These are phyloP conservation scores for Neckera pumila DNA, from an alignment of 225 moss, liverwort and hornwort species.

Conservation along the genomic window DNA sequence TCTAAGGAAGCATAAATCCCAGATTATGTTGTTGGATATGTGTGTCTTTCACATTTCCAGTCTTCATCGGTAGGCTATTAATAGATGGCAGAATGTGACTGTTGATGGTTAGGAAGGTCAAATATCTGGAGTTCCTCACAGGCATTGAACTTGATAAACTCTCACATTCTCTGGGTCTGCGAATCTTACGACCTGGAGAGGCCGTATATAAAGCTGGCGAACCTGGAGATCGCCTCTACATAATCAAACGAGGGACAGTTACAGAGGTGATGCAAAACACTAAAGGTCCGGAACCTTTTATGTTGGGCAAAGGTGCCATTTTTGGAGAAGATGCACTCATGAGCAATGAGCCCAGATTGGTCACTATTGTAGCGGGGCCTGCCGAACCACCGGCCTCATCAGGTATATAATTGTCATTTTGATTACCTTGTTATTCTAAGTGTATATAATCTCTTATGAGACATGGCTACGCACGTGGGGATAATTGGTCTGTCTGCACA, in stretches of 20 bases:
- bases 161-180: slow-evolving; percentile 69
- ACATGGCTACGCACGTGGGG: not conserved
- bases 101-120: slow-evolving; percentile 58
- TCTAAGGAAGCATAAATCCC: not conserved
- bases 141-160: slow-evolving; percentile 54
- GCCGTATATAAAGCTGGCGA: slow-evolving; percentile 63
- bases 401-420: not conserved
- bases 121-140: slow-evolving; percentile 56
- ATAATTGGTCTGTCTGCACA: not conserved
- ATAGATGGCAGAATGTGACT: not conserved
- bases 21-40: not conserved
- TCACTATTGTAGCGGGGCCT: slow-evolving; percentile 48
- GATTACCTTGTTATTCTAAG: not conserved
- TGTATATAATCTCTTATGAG: no score
- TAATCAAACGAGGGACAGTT: slow-evolving; percentile 66
- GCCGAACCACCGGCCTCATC: slow-evolving; percentile 26
- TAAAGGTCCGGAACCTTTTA: slow-evolving; percentile 53
- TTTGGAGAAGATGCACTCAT: slow-evolving; percentile 85
- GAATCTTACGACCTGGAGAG: slow-evolving; percentile 65
- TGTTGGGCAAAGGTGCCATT: slow-evolving; percentile 51
- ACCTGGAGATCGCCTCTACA: slow-evolving; percentile 68
- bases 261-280: slow-evolving; percentile 36
- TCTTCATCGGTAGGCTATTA: not conserved
- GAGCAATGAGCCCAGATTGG: slow-evolving; percentile 33
- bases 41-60: not conserved